Evolutionary conservation across 2,329 filamentous ascomycete genomes (phyloP), one percentile per base, ranked within the genome.

Genomic region (Fusarium sp.): DNA sequence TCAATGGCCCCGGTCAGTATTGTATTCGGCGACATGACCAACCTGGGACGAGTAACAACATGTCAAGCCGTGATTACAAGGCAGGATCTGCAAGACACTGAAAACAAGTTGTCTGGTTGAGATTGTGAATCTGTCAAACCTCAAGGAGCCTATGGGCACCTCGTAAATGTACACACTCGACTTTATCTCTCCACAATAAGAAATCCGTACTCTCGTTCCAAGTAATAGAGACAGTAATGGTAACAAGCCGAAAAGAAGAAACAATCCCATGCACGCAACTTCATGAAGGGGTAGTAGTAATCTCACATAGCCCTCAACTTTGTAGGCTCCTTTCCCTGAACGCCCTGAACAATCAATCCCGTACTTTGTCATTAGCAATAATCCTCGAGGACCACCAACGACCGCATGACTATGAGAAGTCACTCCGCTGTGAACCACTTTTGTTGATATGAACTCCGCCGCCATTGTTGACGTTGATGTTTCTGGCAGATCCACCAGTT

Each of bases 271-370:
- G 64, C 61, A 49, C 71, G 68, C 71, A 74, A 65, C 70, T 58
- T 67, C 72, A 62, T 74, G 46, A 69, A 69, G 47, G 68, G 63
- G 62, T 58, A 65, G 63, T 63, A 64, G 39, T 65, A 55, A 72
- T 68, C 59, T 66, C 70, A 71, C 58, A 59, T 58, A 66, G 64
- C 70, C 68, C 57, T 64, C 68, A 74, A 61, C 66, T 72, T 70
- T 69, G 70, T 69, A 62, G 66, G 58, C 70, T 57, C 68, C 67
- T 74, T 71, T 74, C 66, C 71, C 63, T 68, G 46, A 73, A 73
- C 71, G 71, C 71, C 71, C 68, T 56, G 47, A 71, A 70, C 66
- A 68, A 71, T 72, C 33, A 35, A 35, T 17, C 66, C 67, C 71
- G 65, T 61, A 70, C 60, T 72, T 64, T 72, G 58, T 72, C 70